These are phyloP conservation scores for Moringa oleifera DNA, from an alignment of 345 rosid genomes.

Conservation along the genomic window DNA sequence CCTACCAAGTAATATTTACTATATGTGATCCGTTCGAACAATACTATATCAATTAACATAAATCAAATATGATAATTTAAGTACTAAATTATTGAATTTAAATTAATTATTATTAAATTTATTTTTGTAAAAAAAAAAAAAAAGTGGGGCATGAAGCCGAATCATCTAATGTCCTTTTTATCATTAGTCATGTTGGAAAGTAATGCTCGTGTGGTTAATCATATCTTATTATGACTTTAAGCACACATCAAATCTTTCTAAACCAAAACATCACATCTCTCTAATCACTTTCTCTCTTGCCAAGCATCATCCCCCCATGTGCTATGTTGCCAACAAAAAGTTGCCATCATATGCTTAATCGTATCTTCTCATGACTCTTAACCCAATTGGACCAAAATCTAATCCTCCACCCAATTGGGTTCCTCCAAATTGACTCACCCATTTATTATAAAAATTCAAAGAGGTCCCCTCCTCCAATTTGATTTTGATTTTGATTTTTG, in stretches of 20 bases:
- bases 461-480: neutral
- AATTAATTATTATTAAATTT: too few relatives aligned
- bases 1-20: too few relatives aligned
- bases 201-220: slow-evolving; percentile 14
- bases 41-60: too few relatives aligned
- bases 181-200: too few relatives aligned
- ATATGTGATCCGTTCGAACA: too few relatives aligned
- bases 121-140: too few relatives aligned
- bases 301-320: slow-evolving; percentile 11
- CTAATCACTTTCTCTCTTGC: neutral
- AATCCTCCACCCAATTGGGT: neutral
- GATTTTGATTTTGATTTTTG: too few relatives aligned
- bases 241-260: neutral
- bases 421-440: slow-evolving; percentile 1
- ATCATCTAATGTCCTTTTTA: neutral
- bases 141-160: too few relatives aligned
- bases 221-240: slow-evolving; percentile 6
- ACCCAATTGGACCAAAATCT: too few relatives aligned
- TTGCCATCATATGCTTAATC: slow-evolving; percentile 1
- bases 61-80: too few relatives aligned
- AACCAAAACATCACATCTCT: neutral
- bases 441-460: slow-evolving; percentile 5
- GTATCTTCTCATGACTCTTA: neutral
- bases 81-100: too few relatives aligned
- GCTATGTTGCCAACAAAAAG: slow-evolving; percentile 15